Evolutionary conservation across 1,139 yeast species (phyloP), one percentile per base, ranked within the genome.

Genomic region (Pichia sp.): DNA sequence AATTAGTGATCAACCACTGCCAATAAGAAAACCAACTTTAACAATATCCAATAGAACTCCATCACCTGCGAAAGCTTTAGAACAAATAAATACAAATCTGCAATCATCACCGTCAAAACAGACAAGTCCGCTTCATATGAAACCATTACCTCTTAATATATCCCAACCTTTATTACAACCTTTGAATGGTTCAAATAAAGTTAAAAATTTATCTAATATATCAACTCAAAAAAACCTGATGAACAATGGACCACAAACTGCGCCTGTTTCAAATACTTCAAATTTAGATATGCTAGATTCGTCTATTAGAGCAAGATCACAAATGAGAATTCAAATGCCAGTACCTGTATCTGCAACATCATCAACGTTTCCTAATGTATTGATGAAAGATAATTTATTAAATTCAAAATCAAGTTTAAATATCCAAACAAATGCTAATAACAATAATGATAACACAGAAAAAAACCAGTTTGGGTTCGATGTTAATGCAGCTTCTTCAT

Each of bases 401-500:
- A 20, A 23, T 9, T n/a, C 7, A 25, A 31, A 31, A n/a, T n/a
- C 3, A 39, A 26, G 16, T 31, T 6, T 31, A 10, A n/a, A n/a
- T 31, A 16, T 23, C 6, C 6, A 26, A 25, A 39, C 38, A 11
- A 25, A 27, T 12, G 11, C 10, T 22, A 35, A 26, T 43, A 43
- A 39, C 4, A 37, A 23, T 12, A 47, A 52, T 4, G 46, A 46
- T 6, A 34, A 16, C 9, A 46, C 53, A 30, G 59, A 57, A 29
- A 55, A 49, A 25, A 59, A 59, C 38, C 63, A 59, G 45, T 59
- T 59, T 49, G 63, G 63, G 29, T 58, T 59, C 37, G 58, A 58
- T 42, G 82, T 60, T 84, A 83, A 57, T 80, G 80, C 68, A 84
- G 89, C 40, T 71, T 80, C 52, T 73, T 77, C 57, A 67, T 59